Evolutionary conservation across 2,329 filamentous ascomycete genomes (phyloP), one percentile per base, ranked within the genome.

Genomic region (Xylariaceae sp.): DNA sequence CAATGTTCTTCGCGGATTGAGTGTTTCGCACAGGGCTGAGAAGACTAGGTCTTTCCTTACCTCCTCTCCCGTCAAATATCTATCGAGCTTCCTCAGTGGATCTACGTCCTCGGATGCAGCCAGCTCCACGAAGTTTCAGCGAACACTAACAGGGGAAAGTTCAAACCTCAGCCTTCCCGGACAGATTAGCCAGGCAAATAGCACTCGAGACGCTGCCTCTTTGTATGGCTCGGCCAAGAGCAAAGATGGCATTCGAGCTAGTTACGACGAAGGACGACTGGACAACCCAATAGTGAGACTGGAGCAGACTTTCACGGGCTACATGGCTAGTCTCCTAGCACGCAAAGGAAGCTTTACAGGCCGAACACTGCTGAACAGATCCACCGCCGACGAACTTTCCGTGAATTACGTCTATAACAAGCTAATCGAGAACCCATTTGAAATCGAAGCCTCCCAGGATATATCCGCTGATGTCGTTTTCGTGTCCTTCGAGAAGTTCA

Each of bases 401-500:
- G 87, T 96, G 61, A 96, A 96, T 64, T 90, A 95, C 62, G 76
- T 96, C 1, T 96, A 96, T 72, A 96, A 96, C 67, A 81, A 85
- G 32, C 79, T 96, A 13, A 84, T 95, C 16, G 91, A 96, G 68
- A 87, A 87, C 59, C 89, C 91, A 0, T 86, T 83, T 49, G 90
- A 89, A 64, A 80, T 88, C 59, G 87, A 95, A 49, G 76, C 85
- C 9, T 84, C 88, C 1, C 80, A 84, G 0, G 90, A 96, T 55
- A 79, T 89, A 8, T 81, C 85, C 2, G 84, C 92, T 8, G 91
- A 96, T 65, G 85, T 92, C 18, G 80, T 97, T 5, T 95, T 96
- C 66, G 87, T 88, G 22, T 88, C 92, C 0, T 97, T 96, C 68
- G 92, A 96, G 68, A 96, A 95, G 57, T 97, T 96, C 63, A 75